phyloP scores from a whole-genome alignment of 1,284 basidiomycete genomes.

The Grifola frondosa region DNA sequence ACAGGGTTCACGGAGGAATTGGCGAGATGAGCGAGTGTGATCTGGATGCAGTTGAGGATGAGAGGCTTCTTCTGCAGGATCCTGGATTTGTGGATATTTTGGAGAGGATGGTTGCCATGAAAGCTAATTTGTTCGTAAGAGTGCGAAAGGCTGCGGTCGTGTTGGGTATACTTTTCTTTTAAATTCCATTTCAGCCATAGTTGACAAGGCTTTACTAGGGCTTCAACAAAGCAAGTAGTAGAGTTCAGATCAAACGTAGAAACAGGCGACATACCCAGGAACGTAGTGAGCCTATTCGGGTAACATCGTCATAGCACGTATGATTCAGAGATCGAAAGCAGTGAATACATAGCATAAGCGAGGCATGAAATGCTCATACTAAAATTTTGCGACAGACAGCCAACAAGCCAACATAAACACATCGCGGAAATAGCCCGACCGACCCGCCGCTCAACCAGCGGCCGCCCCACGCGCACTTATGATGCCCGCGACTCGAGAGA shows the following conservation, averaged over 20 bases:
- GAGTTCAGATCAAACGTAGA: slow-evolving; percentile 28
- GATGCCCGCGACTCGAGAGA: slow-evolving; percentile 9
- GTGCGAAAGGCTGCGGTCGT: slow-evolving; percentile 38
- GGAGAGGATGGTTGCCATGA: slow-evolving; percentile 46
- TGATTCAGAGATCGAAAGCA: slow-evolving; percentile 17
- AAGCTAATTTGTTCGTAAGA: slow-evolving; percentile 47
- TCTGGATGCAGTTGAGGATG: slow-evolving; percentile 28
- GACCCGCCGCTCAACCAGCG: slow-evolving; percentile 21
- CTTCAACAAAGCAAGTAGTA: slow-evolving; percentile 41
- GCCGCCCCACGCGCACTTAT: slow-evolving; percentile 17
- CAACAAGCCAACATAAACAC: slow-evolving; percentile 26
- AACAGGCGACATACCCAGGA: slow-evolving; percentile 18
- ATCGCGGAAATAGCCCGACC: slow-evolving; percentile 18
- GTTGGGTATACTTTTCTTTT: slow-evolving; percentile 32
- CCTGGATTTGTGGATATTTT: slow-evolving; percentile 46
- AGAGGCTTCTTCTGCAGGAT: slow-evolving; percentile 37
- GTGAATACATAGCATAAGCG: slow-evolving; percentile 38
- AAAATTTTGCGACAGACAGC: slow-evolving; percentile 34
- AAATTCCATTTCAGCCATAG: not conserved
- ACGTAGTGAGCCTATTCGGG: slow-evolving; percentile 41
- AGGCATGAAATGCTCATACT: slow-evolving; percentile 41
- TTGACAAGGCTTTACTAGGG: slow-evolving; percentile 31
- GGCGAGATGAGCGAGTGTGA: slow-evolving; percentile 12
- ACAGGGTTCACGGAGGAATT: slow-evolving; percentile 37
- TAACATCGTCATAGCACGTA: slow-evolving; percentile 1